These are phyloP conservation scores for Clitopilus passeckerianus DNA, from an alignment of 768 basidiomycete species.

Conservation along the genomic window DNA sequence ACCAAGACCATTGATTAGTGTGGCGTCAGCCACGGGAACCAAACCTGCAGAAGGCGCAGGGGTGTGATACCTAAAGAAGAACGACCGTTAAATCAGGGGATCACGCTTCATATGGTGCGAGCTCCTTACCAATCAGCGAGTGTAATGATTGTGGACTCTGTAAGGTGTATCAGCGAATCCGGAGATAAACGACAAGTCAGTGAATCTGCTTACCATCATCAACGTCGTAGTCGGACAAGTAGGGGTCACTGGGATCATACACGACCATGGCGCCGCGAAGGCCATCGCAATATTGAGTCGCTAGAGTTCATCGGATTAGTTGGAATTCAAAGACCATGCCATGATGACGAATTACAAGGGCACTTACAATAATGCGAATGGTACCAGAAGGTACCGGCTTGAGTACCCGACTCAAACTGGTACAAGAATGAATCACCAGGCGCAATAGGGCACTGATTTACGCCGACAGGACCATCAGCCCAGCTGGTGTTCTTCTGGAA, in stretches of 20 bases:
- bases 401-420: conserved; percentile 8
- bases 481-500: conserved; percentile 19
- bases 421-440: conserved; percentile 16
- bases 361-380: conserved; percentile 31
- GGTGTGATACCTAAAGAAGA: conserved; percentile 8
- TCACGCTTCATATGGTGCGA: not conserved
- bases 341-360: conserved; percentile 16
- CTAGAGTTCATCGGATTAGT: conserved; percentile 1
- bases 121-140: conserved; percentile 11
- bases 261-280: conserved; percentile 30
- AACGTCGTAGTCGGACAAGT: conserved; percentile 20
- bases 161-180: conserved; percentile 12
- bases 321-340: not conserved
- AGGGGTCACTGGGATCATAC: conserved; percentile 23
- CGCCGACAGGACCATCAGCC: conserved; percentile 18
- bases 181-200: conserved; percentile 2
- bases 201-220: conserved; percentile 5
- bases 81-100: conserved; percentile 3
- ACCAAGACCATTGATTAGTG: conserved; percentile 40
- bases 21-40: conserved; percentile 11
- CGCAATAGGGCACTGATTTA: conserved; percentile 3
- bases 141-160: conserved; percentile 23
- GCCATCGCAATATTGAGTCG: conserved; percentile 16
- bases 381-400: conserved; percentile 21
- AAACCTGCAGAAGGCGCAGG: conserved; percentile 12